These are phyloP conservation scores for Incumbomyces lentus DNA, from an alignment of 2,329 filamentous ascomycete species.

Conservation along the genomic window DNA sequence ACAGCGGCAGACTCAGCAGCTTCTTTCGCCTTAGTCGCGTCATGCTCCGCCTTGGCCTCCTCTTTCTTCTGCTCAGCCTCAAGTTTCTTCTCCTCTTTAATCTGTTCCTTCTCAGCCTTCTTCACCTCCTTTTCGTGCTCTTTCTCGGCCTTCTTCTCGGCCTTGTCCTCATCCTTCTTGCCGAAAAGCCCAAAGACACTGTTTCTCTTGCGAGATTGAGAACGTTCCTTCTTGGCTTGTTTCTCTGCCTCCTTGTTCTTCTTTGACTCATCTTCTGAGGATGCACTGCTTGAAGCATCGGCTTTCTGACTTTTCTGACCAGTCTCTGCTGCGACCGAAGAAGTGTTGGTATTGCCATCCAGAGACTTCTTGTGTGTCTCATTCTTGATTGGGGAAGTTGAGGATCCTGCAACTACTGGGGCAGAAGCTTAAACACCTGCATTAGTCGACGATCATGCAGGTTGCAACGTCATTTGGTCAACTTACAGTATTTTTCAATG, in stretches of 20 bases:
- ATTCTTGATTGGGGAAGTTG: slow-evolving; percentile 14
- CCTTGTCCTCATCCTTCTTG: slow-evolving; percentile 50
- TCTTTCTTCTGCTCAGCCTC: slow-evolving; percentile 37
- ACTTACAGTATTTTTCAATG: slow-evolving; percentile 59
- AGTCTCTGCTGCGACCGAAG: slow-evolving; percentile 7
- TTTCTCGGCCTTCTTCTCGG: slow-evolving; percentile 33
- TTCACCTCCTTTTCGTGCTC: slow-evolving; percentile 31
- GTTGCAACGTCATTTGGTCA: slow-evolving; percentile 20
- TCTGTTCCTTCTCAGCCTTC: slow-evolving; percentile 26
- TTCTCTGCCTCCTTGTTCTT: slow-evolving; percentile 25
- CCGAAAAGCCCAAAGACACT: slow-evolving; percentile 51
- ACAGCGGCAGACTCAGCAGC: slow-evolving; percentile 26
- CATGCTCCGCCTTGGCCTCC: slow-evolving; percentile 26
- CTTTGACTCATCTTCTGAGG: slow-evolving; percentile 10
- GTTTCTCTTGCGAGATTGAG: slow-evolving; percentile 47
- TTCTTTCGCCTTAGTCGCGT: slow-evolving; percentile 29
- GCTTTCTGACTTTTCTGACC: slow-evolving; percentile 8
- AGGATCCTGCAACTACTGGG: slow-evolving; percentile 25
- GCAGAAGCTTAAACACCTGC: slow-evolving; percentile 27
- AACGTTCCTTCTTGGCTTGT: slow-evolving; percentile 50
- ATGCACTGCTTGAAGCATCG: slow-evolving; percentile 14
- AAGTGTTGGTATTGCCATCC: slow-evolving; percentile 14
- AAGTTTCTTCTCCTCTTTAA: slow-evolving; percentile 28
- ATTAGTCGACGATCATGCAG: slow-evolving; percentile 20
- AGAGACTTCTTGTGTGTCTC: slow-evolving; percentile 27